Percentiles rank a stretch among this genome's conserved stretches.
Conservation (phyloP, 2,329 filamentous ascomycete species). For the Trichoderma arundinaceum region DNA sequence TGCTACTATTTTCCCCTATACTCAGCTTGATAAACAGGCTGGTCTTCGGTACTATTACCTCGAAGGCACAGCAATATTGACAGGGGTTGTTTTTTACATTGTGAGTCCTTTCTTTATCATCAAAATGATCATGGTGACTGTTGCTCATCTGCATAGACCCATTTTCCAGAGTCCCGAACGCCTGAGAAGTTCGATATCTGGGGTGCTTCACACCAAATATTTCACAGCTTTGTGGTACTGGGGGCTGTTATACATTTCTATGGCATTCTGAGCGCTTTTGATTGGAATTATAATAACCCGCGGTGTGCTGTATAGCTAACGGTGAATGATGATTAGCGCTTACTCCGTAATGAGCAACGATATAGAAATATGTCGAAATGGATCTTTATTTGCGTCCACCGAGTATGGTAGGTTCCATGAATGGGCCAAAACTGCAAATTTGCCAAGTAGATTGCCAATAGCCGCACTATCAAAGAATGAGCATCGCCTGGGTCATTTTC, state of each 20-base stretch:
- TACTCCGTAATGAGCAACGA: neutral
- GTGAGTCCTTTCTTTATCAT: neutral
- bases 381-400: neutral
- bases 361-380: neutral
- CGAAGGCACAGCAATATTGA: slow-evolving; percentile 40
- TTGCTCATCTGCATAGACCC: slow-evolving; percentile 39
- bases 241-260: slow-evolving; percentile 34
- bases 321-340: no score
- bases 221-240: slow-evolving; percentile 52
- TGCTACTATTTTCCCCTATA: slow-evolving; percentile 45
- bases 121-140: neutral
- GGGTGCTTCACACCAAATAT: slow-evolving; percentile 54
- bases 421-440: no score
- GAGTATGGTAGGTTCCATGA: no score
- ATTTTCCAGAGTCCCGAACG: slow-evolving; percentile 50
- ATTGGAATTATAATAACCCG: slow-evolving; percentile 11
- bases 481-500: no score
- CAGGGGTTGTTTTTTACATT: slow-evolving; percentile 7
- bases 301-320: neutral
- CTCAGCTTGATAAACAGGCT: slow-evolving; percentile 47
- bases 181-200: slow-evolving; percentile 53
- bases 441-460: no score
- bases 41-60: slow-evolving; percentile 49
- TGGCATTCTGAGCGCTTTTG: neutral
- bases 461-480: no score